Conservation (phyloP, 2,329 filamentous ascomycete genomes). For the Malbranchea zuffiana region DNA sequence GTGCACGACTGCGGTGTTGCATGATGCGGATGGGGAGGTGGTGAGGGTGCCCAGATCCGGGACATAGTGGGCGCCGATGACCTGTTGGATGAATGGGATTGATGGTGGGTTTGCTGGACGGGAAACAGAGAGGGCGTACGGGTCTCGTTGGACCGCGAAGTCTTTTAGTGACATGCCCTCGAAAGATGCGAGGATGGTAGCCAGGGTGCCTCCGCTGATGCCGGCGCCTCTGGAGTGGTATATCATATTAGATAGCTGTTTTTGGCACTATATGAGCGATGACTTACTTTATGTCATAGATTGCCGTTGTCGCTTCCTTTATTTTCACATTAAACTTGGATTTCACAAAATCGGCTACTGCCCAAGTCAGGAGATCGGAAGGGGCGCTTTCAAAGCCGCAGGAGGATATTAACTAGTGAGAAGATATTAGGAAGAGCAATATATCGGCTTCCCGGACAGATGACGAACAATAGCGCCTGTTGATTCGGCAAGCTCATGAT, state of each 20-base stretch:
- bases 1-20: conserved; percentile 48
- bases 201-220: conserved; percentile 51
- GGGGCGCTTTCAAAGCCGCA: conserved; percentile 53
- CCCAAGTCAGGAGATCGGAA: conserved; percentile 45
- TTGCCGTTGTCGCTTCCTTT: conserved; percentile 41
- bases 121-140: conserved; percentile 37
- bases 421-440: conserved; percentile 13
- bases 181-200: conserved; percentile 52
- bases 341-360: conserved; percentile 44
- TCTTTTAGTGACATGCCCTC: conserved; percentile 37
- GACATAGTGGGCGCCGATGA: conserved; percentile 44
- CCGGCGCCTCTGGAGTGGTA: conserved; percentile 20
- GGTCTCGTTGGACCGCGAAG: conserved; percentile 38
- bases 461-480: conserved; percentile 49
- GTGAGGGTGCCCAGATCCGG: conserved; percentile 50
- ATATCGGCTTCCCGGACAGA: neutral
- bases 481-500: conserved; percentile 47
- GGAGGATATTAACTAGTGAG: conserved; percentile 45
- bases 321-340: conserved; percentile 41
- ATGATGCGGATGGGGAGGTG: conserved; percentile 41
- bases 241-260: conserved; percentile 10
- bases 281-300: conserved; percentile 43
- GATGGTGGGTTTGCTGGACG: conserved; percentile 22
- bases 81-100: conserved; percentile 17
- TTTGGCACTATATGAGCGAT: conserved; percentile 7